Percentiles rank a stretch among this genome's conserved stretches.
Conservation (phyloP, 176 grass and related monocot species). For the Hsuehochloa calcarea region DNA sequence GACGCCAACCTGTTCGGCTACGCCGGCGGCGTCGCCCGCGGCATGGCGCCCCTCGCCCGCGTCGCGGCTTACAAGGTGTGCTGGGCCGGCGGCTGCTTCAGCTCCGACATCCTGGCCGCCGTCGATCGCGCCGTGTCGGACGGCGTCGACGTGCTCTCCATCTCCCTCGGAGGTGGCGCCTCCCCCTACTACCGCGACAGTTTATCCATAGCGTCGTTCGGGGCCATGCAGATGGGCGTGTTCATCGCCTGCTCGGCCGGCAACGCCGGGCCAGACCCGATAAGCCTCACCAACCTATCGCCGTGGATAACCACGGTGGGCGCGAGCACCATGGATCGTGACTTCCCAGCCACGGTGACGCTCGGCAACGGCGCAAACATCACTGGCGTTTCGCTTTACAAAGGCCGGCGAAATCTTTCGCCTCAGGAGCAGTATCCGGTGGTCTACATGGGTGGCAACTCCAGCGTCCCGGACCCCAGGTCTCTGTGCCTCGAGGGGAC, state of each 20-base stretch:
- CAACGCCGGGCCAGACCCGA: slow-evolving; percentile 84
- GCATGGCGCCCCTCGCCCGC: slow-evolving; percentile 90
- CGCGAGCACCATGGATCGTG: slow-evolving; percentile 92
- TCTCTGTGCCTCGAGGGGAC: slow-evolving; percentile 88
- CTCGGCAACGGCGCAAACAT: slow-evolving; percentile 70
- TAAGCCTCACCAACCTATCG: slow-evolving; percentile 88
- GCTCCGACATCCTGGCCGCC: slow-evolving; percentile 98
- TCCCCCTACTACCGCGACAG: slow-evolving; percentile 83
- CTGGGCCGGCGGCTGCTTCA: slow-evolving; percentile 96
- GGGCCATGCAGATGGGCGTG: slow-evolving; percentile 96
- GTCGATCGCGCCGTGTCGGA: slow-evolving; percentile 88
- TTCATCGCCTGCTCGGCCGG: slow-evolving; percentile 96
- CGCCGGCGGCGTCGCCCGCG: slow-evolving; percentile 73
- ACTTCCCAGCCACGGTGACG: slow-evolving; percentile 74
- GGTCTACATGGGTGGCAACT: slow-evolving; percentile 71
- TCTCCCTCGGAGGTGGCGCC: slow-evolving; percentile 92
- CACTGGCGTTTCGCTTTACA: slow-evolving; percentile 89
- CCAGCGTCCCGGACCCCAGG: slow-evolving; percentile 63
- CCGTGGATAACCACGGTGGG: slow-evolving; percentile 96
- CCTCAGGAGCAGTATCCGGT: slow-evolving; percentile 57
- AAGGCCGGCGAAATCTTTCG: slow-evolving; percentile 46
- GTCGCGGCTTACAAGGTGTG: slow-evolving; percentile 96
- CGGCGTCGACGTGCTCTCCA: slow-evolving; percentile 94
- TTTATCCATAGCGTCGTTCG: slow-evolving; percentile 79
- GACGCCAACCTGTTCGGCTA: slow-evolving; percentile 81